These are phyloP conservation scores for Penicillium sp. DNA, from an alignment of 2,329 filamentous ascomycete species.

Conservation along the genomic window DNA sequence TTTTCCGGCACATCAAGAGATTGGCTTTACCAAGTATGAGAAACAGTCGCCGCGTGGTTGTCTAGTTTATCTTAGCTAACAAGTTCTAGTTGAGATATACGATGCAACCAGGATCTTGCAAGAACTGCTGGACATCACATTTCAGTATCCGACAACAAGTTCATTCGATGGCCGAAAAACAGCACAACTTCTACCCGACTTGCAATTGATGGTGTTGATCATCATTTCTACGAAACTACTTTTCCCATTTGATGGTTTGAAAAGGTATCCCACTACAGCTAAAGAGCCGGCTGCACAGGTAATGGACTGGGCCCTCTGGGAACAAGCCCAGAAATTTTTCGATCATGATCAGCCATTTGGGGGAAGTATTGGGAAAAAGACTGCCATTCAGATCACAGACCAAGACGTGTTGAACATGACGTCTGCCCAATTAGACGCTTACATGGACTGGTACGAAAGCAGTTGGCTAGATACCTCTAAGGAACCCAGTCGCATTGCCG, in stretches of 20 bases:
- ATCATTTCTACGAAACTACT: constrained; percentile 75
- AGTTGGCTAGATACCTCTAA: constrained; percentile 50
- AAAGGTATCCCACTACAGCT: constrained; percentile 50
- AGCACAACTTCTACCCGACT: constrained; percentile 65
- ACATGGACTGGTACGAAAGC: constrained; percentile 74
- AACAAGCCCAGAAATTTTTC: constrained; percentile 46
- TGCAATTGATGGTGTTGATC: constrained; percentile 67
- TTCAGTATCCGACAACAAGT: constrained; percentile 47
- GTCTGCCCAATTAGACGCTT: constrained; percentile 64
- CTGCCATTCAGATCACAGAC: constrained; percentile 58
- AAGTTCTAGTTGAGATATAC: constrained; percentile 29
- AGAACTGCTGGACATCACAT: constrained; percentile 55
- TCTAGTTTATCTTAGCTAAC: constrained; percentile 11
- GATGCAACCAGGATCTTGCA: constrained; percentile 60
- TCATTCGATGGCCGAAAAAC: constrained; percentile 31
- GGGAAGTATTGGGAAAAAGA: constrained; percentile 42
- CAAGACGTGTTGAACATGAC: constrained; percentile 62
- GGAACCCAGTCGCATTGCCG: constrained; percentile 35
- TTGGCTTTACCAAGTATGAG: constrained; percentile 70
- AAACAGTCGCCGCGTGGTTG: background rate
- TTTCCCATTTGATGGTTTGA: constrained; percentile 66
- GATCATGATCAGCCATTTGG: constrained; percentile 30
- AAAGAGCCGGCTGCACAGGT: constrained; percentile 58
- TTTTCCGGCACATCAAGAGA: constrained; percentile 67
- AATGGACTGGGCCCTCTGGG: constrained; percentile 74